phyloP scores from a whole-genome alignment of 331 rosid species.

The Prunus yedoensis region DNA sequence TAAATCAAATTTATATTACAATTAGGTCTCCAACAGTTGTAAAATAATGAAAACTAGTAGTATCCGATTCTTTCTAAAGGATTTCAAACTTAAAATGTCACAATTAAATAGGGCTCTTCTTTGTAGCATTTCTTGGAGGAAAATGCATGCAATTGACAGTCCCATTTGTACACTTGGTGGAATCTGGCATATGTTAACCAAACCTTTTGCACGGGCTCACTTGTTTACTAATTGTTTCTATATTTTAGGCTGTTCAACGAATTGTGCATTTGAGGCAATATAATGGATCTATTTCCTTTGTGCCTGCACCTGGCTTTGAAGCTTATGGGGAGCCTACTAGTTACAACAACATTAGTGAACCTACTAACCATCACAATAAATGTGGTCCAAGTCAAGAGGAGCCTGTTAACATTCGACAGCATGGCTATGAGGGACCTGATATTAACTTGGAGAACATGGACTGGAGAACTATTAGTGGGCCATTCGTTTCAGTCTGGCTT shows the following conservation, averaged over 20 bases:
- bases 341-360: conserved; percentile 39
- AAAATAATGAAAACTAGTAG: neutral
- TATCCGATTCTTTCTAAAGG: neutral
- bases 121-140: neutral
- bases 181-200: neutral
- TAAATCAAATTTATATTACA: neutral
- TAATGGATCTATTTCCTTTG: conserved; percentile 72
- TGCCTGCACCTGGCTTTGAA: conserved; percentile 95
- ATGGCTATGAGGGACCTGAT: conserved; percentile 65
- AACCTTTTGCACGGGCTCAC: neutral
- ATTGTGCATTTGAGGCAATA: conserved; percentile 65
- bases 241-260: conserved; percentile 71
- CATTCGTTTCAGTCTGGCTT: conserved; percentile 91
- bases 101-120: neutral
- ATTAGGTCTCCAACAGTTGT: neutral
- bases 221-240: neutral
- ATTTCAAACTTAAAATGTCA: neutral
- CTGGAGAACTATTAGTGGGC: conserved; percentile 84
- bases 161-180: neutral
- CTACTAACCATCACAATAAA: conserved; percentile 29
- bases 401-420: conserved; percentile 30
- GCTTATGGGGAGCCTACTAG: conserved; percentile 61
- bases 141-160: neutral
- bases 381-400: conserved; percentile 37
- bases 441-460: conserved; percentile 45